Base-by-base conservation (phyloP, 2,329 filamentous ascomycete species). In the Amylocarpus encephaloides region DNA sequence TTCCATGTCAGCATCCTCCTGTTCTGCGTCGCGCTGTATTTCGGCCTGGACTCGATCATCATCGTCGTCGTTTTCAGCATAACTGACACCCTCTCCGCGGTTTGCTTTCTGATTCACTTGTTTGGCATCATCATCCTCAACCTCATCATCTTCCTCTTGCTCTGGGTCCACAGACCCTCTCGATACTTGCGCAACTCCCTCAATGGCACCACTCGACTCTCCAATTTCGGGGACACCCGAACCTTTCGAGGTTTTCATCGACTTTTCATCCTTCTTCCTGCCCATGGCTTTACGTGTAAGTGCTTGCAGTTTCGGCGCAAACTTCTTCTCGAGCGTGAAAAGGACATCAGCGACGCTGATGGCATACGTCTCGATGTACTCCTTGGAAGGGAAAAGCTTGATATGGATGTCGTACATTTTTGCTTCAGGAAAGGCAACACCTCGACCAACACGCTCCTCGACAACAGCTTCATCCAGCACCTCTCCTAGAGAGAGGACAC, bases 61-160 rank as follows among this genome's bases (percentile, higher is more conserved):
- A 3, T 92, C 92, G 5, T 95, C 91, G 64, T 97, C 93, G 42
- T 95, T 94, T 32, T 85, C 88, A 35, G 89, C 92, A 60, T 96
- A 97, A 12, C 89, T 93, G 2, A 92, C 83, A 29, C 85, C 87
- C 68, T 95, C 87, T 46, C 78, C 75, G 36, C 87, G 83, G 66
- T 95, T 93, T 41, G 82, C 80, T 61, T 79, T 81, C 63, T 83
- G 78, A 70, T 89, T 94, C 59, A 80, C 81, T 55, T 78, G 81
- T 3, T 82, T 91, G 44, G 80, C 88, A 64, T 94, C 88, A 50
- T 82, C 83, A 48, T 93, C 91, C 40, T 83, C 88, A 35, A 62
- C 52, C 6, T 60, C 59, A 26, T 63, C 84, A n/a, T 49, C 46
- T 13, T 49, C 45, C 15, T 83, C 80, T 51, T 87, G 85, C 36